Conservation (phyloP, 306 rosid species). For the Vigna hirtella region DNA sequence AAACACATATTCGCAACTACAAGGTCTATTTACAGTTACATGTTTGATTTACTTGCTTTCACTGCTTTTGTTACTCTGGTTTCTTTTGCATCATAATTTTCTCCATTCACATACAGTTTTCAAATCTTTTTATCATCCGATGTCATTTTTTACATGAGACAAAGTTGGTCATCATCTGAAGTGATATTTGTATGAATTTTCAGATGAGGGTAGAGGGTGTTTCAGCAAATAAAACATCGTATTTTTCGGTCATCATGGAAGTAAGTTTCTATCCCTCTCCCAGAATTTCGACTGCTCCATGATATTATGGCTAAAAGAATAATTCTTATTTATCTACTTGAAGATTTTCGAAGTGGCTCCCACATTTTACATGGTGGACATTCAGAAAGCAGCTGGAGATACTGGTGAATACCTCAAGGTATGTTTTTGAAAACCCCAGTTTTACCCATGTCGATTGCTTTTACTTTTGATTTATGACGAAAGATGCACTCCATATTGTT, state of each 20-base stretch:
- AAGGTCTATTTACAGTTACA: conserved; percentile 56
- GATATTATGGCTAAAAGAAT: background rate
- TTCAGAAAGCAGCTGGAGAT: conserved; percentile 88
- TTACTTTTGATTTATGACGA: background rate
- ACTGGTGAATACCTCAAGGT: conserved; percentile 87
- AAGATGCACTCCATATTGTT: conserved; percentile 12
- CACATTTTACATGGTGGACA: conserved; percentile 84
- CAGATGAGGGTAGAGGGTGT: conserved; percentile 96
- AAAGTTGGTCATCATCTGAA: conserved; percentile 21
- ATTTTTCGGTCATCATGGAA: conserved; percentile 85
- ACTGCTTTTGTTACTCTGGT: background rate
- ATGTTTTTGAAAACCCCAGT: conserved; percentile 35
- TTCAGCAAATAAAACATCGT: conserved; percentile 63
- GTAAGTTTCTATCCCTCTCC: conserved; percentile 55
- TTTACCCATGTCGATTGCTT: background rate
- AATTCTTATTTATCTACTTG: conserved; percentile 8
- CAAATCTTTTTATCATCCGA: background rate
- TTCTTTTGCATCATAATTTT: conserved; percentile 8
- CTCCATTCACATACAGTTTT: background rate
- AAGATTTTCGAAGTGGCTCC: conserved; percentile 94
- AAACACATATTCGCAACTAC: conserved; percentile 88
- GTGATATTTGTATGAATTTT: conserved; percentile 37
- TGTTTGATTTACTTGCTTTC: background rate
- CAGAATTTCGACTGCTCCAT: conserved; percentile 15
- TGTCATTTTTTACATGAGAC: background rate